Percentiles rank a stretch among this genome's conserved stretches.
These are phyloP conservation scores for Delonix regia DNA, from an alignment of 306 rosid genomes.

Conservation along the genomic window DNA sequence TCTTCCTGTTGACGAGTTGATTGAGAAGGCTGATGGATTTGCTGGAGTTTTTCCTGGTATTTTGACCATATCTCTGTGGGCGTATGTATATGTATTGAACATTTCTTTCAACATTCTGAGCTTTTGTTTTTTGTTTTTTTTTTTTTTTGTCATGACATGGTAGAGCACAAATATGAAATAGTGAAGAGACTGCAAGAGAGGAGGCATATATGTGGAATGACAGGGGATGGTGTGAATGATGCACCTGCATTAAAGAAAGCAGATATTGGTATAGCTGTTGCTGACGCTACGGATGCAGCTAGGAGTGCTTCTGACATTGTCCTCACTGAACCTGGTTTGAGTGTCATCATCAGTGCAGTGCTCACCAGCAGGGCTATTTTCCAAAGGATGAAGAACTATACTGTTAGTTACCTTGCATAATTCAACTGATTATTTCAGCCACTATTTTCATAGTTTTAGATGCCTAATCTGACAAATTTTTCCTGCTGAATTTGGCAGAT, in stretches of 20 bases:
- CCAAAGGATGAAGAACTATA: slow-evolving; percentile 96
- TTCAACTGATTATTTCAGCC: slow-evolving; percentile 14
- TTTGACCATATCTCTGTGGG: not conserved
- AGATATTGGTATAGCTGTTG: slow-evolving; percentile 96
- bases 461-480: not conserved
- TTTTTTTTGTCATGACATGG: slow-evolving; percentile 31
- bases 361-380: slow-evolving; percentile 93
- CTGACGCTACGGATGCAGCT: slow-evolving; percentile 99
- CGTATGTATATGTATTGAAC: not conserved
- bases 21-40: slow-evolving; percentile 97
- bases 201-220: slow-evolving; percentile 99
- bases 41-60: slow-evolving; percentile 98
- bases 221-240: slow-evolving; percentile 97
- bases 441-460: not conserved
- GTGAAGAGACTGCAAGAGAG: slow-evolving; percentile 86
- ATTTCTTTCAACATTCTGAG: slow-evolving; percentile 16
- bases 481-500: slow-evolving; percentile 53
- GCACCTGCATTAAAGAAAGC: slow-evolving; percentile 97
- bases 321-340: slow-evolving; percentile 94
- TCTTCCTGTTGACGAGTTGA: slow-evolving; percentile 87
- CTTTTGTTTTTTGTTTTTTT: not conserved
- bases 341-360: slow-evolving; percentile 94
- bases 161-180: slow-evolving; percentile 95
- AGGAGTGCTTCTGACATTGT: slow-evolving; percentile 94
- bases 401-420: slow-evolving; percentile 55